Evolutionary conservation across 2,329 filamentous ascomycete genomes (phyloP).

Genomic region (Trichoderma lentiforme): DNA sequence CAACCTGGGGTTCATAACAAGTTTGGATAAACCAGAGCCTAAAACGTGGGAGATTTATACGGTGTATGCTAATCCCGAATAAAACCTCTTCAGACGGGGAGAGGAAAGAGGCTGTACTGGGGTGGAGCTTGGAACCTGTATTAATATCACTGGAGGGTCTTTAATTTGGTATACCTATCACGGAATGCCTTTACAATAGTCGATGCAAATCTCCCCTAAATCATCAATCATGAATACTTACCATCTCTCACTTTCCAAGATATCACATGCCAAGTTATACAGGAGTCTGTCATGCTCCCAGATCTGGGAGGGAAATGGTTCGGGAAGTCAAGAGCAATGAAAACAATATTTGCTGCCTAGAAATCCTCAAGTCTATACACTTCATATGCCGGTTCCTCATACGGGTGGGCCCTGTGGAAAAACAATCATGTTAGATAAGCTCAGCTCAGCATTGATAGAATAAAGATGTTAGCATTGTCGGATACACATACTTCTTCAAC

Average conservation of each 20-base stretch:
- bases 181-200: neutral
- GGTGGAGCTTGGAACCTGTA: neutral
- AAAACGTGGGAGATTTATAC: neutral
- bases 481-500: conserved; percentile 56
- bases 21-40: neutral
- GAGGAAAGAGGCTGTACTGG: neutral
- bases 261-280: neutral
- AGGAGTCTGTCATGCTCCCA: neutral
- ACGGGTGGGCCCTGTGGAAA: conserved; percentile 42
- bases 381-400: conserved; percentile 50
- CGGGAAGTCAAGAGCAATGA: neutral
- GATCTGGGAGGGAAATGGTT: neutral
- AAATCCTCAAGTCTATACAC: conserved; percentile 49
- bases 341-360: conserved; percentile 21
- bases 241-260: neutral
- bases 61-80: neutral
- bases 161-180: neutral
- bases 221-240: neutral
- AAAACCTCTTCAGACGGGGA: neutral
- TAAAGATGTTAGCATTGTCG: neutral
- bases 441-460: neutral
- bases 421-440: neutral
- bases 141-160: neutral
- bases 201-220: neutral
- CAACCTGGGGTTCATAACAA: neutral